Evolutionary conservation across 2,329 filamentous ascomycete genomes (phyloP).

Genomic region (Fusarium dlaminii): DNA sequence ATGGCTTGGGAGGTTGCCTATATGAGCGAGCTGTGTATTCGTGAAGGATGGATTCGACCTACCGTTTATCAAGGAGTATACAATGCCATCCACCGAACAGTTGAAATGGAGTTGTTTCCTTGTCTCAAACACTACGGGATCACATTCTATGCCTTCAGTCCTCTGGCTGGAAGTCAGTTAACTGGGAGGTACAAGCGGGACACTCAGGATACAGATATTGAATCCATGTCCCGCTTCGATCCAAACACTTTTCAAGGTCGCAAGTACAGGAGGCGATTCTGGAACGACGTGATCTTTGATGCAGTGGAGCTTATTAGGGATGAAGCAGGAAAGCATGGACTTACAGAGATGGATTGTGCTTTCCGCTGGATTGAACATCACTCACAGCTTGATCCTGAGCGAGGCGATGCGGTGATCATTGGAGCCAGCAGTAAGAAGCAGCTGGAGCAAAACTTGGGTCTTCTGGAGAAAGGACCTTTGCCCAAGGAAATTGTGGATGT

Average conservation of each 20-base stretch:
- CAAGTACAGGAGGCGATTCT: constrained; percentile 57
- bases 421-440: constrained; percentile 61
- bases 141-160: constrained; percentile 76
- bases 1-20: constrained; percentile 82
- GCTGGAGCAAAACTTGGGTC: constrained; percentile 54
- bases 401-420: constrained; percentile 60
- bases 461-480: constrained; percentile 68
- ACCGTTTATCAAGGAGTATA: constrained; percentile 82
- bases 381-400: constrained; percentile 51
- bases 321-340: constrained; percentile 68
- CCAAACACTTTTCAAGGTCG: constrained; percentile 20
- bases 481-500: constrained; percentile 76
- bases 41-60: constrained; percentile 74
- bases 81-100: constrained; percentile 55
- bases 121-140: constrained; percentile 73
- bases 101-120: constrained; percentile 74
- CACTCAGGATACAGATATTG: constrained; percentile 38
- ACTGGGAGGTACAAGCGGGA: constrained; percentile 62
- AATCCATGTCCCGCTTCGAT: constrained; percentile 38
- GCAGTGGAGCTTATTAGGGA: constrained; percentile 71
- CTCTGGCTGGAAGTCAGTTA: constrained; percentile 75
- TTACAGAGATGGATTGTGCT: constrained; percentile 73
- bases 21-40: constrained; percentile 73
- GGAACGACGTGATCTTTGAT: constrained; percentile 64
- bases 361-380: constrained; percentile 76